A percentile compares a stretch with the other conserved stretches of the same genome.
Evolutionary conservation across 129 eudicot genomes (phyloP).

Genomic region (Flaveria bidentis): DNA sequence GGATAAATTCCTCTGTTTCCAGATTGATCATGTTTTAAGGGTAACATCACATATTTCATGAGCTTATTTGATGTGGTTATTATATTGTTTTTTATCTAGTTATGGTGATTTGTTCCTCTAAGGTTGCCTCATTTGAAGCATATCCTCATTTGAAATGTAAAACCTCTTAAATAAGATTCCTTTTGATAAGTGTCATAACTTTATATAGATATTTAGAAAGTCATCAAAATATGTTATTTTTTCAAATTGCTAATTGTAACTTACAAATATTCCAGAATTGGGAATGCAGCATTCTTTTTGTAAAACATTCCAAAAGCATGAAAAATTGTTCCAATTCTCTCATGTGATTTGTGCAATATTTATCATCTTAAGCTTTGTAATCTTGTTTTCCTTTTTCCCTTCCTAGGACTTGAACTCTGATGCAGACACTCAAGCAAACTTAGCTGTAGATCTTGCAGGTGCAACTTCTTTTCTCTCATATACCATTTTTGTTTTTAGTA

Average conservation of each 20-base stretch:
- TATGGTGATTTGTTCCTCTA: slow-evolving; percentile 2
- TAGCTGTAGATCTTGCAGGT: slow-evolving; percentile 84
- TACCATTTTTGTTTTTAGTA: neutral
- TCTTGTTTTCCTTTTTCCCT: neutral
- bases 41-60: slow-evolving; percentile 39
- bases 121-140: neutral
- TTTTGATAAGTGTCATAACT: neutral
- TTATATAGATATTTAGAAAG: neutral
- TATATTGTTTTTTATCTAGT: slow-evolving; percentile 9
- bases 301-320: neutral
- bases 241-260: neutral
- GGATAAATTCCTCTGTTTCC: slow-evolving; percentile 68
- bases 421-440: slow-evolving; percentile 94
- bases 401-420: slow-evolving; percentile 74
- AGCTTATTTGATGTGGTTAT: slow-evolving; percentile 1
- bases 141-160: neutral
- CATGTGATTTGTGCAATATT: neutral
- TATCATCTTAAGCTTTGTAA: neutral
- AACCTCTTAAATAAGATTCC: neutral
- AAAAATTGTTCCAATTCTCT: neutral
- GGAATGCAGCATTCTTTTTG: neutral
- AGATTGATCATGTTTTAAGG: slow-evolving; percentile 81
- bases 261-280: neutral
- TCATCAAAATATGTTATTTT: neutral
- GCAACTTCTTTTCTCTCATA: slow-evolving; percentile 15